Conservation (phyloP, 345 rosid species). For the Populus ilicifolia region DNA sequence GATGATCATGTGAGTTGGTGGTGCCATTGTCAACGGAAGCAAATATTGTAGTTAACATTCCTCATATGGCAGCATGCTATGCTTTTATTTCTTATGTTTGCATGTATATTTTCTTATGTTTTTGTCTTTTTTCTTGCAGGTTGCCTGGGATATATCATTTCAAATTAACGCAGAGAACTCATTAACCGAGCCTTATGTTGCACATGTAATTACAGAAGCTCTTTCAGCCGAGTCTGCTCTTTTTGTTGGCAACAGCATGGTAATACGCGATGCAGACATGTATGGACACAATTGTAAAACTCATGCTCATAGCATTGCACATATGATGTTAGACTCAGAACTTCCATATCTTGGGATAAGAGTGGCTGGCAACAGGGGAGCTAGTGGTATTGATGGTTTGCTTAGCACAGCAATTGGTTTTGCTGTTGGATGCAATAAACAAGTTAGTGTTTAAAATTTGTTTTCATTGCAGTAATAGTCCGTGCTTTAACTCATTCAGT, state of each 20-base stretch:
- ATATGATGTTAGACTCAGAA: conserved; percentile 40
- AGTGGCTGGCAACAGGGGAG: conserved; percentile 94
- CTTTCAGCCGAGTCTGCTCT: conserved; percentile 64
- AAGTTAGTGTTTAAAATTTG: conserved; percentile 38
- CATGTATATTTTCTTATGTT: neutral
- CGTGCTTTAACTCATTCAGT: neutral
- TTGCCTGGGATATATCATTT: conserved; percentile 62
- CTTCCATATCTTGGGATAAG: conserved; percentile 53
- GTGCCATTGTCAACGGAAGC: neutral
- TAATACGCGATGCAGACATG: conserved; percentile 88
- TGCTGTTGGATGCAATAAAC: conserved; percentile 81
- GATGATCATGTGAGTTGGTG: neutral
- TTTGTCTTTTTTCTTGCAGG: conserved; percentile 43
- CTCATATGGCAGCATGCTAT: neutral
- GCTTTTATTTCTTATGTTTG: neutral
- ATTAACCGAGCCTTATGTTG: conserved; percentile 80
- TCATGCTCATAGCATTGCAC: conserved; percentile 25
- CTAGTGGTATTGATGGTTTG: conserved; percentile 98
- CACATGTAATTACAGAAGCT: conserved; percentile 53
- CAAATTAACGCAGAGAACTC: conserved; percentile 55
- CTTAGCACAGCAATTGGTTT: conserved; percentile 89
- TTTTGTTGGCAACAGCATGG: conserved; percentile 94
- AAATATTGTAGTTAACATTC: neutral
- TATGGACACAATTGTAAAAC: conserved; percentile 54
- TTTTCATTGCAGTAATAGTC: neutral